These are phyloP conservation scores for Ceratobasidium sp. DNA, from an alignment of 1,284 basidiomycete species.

Conservation along the genomic window DNA sequence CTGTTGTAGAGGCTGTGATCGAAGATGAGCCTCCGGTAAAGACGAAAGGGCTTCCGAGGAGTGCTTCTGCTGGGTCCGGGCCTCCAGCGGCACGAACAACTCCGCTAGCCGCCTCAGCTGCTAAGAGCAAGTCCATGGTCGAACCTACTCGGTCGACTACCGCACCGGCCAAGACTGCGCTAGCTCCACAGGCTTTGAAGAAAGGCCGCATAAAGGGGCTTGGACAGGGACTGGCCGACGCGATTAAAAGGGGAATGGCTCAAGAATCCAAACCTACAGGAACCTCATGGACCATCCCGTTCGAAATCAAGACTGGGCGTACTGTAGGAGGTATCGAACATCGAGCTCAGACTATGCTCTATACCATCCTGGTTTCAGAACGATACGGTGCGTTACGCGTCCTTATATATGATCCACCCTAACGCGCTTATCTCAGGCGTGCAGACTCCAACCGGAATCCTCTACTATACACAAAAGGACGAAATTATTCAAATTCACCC, in stretches of 20 bases:
- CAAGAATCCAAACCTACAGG: constrained; percentile 13
- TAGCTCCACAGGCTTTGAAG: constrained; percentile 4
- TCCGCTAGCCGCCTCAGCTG: neutral
- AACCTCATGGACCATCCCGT: constrained; percentile 69
- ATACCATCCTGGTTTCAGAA: constrained; percentile 92
- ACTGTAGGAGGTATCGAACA: constrained; percentile 87
- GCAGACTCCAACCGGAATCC: constrained; percentile 75
- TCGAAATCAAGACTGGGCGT: constrained; percentile 97
- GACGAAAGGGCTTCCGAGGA: constrained; percentile 53
- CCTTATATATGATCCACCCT: neutral
- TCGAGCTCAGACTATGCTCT: constrained; percentile 97
- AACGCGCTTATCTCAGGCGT: constrained; percentile 57
- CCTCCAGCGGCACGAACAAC: neutral
- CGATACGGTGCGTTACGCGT: constrained; percentile 72
- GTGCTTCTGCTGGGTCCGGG: constrained; percentile 21
- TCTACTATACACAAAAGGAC: constrained; percentile 95
- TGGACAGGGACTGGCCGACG: constrained; percentile 25
- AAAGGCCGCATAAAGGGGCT: constrained; percentile 28
- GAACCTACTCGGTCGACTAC: constrained; percentile 52
- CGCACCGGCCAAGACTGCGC: constrained; percentile 37
- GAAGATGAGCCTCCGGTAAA: constrained; percentile 57
- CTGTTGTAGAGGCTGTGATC: constrained; percentile 81
- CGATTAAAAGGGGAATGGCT: constrained; percentile 26
- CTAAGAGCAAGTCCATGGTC: constrained; percentile 22
- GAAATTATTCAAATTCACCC: constrained; percentile 87